These are phyloP conservation scores for Aspergillus bombycis DNA, from an alignment of 2,329 filamentous ascomycete species.

Conservation along the genomic window DNA sequence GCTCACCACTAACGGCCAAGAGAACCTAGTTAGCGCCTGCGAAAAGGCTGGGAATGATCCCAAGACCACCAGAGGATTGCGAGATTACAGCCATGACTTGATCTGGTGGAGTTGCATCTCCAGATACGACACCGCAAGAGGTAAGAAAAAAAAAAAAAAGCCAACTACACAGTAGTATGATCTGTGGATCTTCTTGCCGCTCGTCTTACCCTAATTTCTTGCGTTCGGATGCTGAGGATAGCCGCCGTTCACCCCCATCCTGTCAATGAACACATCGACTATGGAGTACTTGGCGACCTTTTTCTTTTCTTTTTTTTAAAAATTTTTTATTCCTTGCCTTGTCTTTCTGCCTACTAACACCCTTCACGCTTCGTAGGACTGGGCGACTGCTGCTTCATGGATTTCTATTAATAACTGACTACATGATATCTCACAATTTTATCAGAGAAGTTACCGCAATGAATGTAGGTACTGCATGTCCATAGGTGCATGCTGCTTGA, in stretches of 20 bases:
- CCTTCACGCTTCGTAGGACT: not conserved
- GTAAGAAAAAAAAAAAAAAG: not conserved
- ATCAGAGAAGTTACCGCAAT: not conserved
- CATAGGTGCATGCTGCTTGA: not conserved
- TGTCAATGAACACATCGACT: not conserved
- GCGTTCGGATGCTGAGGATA: not conserved
- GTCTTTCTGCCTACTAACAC: constrained; percentile 4
- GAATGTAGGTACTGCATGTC: not conserved
- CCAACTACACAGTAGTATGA: not conserved
- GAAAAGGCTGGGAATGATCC: constrained; percentile 6
- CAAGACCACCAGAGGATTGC: constrained; percentile 6
- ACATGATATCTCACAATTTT: not conserved
- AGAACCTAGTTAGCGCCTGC: constrained; percentile 1
- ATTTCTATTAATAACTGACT: constrained; percentile 13
- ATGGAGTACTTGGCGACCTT: not conserved
- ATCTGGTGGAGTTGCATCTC: constrained; percentile 10
- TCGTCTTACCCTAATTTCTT: not conserved
- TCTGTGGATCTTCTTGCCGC: constrained; percentile 7
- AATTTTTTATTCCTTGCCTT: not conserved
- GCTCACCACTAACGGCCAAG: constrained; percentile 13
- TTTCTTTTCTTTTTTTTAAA: not conserved
- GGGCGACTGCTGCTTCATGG: not conserved
- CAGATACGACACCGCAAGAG: not conserved
- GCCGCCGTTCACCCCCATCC: not conserved
- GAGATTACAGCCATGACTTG: constrained; percentile 10